A percentile compares a stretch with the other conserved stretches of the same genome.
These are phyloP conservation scores for Zea luxurians DNA, from an alignment of 176 grass and related monocot genomes.

Conservation along the genomic window DNA sequence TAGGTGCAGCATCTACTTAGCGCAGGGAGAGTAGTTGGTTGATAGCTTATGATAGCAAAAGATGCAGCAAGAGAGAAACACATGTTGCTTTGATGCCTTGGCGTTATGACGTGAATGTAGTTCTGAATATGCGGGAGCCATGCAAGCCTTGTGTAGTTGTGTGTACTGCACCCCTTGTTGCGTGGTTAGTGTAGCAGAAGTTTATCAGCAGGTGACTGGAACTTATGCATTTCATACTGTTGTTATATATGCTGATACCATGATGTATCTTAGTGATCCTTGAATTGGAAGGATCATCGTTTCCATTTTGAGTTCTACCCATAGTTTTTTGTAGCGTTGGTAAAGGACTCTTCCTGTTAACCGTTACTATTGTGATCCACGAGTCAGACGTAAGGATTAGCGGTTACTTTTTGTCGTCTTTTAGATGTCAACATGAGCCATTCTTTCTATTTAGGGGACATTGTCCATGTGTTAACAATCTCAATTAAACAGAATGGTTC, in stretches of 20 bases:
- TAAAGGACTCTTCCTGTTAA: not conserved
- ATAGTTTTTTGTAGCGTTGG: not conserved
- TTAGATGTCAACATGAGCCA: not conserved
- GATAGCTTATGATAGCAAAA: not conserved
- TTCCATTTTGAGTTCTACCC: not conserved
- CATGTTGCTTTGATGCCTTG: not conserved
- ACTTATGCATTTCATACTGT: constrained; percentile 1
- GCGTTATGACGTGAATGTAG: not conserved
- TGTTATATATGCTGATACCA: not conserved
- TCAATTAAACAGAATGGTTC: not conserved
- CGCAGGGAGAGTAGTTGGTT: not conserved
- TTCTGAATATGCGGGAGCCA: constrained; percentile 2
- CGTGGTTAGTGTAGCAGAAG: not conserved
- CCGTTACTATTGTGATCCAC: not conserved
- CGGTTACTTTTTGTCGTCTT: constrained; percentile 28
- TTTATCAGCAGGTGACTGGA: not conserved
- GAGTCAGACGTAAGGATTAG: not conserved
- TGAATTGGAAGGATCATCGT: not conserved
- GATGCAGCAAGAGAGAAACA: constrained; percentile 8
- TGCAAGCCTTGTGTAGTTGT: not conserved
- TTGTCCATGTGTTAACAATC: constrained; percentile 3
- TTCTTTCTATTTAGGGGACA: not conserved
- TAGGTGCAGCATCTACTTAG: constrained; percentile 3
- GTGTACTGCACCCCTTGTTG: not conserved
- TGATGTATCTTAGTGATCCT: constrained; percentile 4